Evolutionary conservation across 73 alveolate species (phyloP), one percentile per base, ranked within the genome.

Genomic region (Blepharisma stoltei): DNA sequence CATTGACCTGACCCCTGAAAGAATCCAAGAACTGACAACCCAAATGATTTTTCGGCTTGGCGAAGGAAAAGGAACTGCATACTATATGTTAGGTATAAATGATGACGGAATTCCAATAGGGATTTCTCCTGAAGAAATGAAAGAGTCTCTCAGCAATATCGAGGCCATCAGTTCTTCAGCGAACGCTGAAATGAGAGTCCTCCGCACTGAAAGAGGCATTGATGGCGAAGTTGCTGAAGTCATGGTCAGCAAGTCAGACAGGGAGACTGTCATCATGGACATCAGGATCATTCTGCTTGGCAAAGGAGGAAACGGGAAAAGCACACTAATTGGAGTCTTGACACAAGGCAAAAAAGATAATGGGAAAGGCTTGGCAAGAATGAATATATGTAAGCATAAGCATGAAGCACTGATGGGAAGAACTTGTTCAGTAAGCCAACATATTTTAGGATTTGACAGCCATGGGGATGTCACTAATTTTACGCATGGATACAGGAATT

Each of bases 81-180:
- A 70, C 85, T 96, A 96, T 83, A 69, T 81, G 80, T 86, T 96
- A n/a, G 99, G 99, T 44, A 97, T 96, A 0, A 96, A 91, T 85
- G 99, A 96, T 80, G 82, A 90, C 76, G 99, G 99, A 11, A 82
- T 80, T 78, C 97, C 97, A 6, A 76, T 85, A 47, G 99, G 99
- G 38, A 76, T 96, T 32, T 83, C 86, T n/a, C 75, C 89, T 68
- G 88, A 85, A 69, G 96, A 96, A 55, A 91, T 96, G 97, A 90
- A 84, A 54, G 95, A 86, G 60, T 85, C 98, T 4, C 82, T 94
- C 53, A 88, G 85, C 54, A 91, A 92, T 60, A 84, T 96, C 6
- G 86, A 89, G 77, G 83, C 86, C 9, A 92, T 92, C 89, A 98
- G 98, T 32, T 81, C 82, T 49, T 77, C 83, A 69, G 73, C 86